Evolutionary conservation across 371 early-diverging fungal species (phyloP).

Genomic region (Mucor plumbeus): DNA sequence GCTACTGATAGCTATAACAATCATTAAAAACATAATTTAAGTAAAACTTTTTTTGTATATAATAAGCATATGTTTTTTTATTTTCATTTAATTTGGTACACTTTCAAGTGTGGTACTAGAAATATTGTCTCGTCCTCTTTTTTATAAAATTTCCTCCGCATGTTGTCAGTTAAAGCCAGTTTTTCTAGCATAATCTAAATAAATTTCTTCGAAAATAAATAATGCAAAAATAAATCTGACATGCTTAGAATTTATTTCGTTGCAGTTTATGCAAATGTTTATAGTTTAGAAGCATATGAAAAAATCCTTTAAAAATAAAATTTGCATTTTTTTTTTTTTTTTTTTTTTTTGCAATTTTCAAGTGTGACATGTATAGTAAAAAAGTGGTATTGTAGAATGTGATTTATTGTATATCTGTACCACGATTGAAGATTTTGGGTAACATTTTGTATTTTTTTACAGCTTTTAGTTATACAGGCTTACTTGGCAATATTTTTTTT

Average conservation of each 20-base stretch:
- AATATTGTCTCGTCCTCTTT: neutral
- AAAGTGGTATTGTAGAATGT: slow-evolving; percentile 7
- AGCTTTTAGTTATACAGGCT: neutral
- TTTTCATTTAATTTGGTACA: neutral
- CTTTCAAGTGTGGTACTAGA: neutral
- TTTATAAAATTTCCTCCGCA: no score
- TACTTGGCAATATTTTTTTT: neutral
- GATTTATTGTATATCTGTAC: neutral
- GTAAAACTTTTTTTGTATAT: neutral
- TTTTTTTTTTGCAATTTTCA: neutral
- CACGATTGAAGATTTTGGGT: neutral
- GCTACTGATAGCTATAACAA: neutral
- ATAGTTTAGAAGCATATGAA: no score
- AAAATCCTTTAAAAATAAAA: no score
- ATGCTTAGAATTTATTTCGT: no score
- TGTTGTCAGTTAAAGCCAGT: no score
- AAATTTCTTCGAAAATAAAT: no score
- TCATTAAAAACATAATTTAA: neutral
- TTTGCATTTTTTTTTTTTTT: no score
- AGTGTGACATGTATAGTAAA: slow-evolving; percentile 1
- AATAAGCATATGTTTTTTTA: neutral
- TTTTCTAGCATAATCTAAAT: no score
- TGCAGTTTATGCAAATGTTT: no score
- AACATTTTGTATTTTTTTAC: neutral
- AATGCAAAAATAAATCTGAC: no score